These are phyloP conservation scores for Saccharomycopsis schoenii DNA, from an alignment of 805 yeast species.

Conservation along the genomic window DNA sequence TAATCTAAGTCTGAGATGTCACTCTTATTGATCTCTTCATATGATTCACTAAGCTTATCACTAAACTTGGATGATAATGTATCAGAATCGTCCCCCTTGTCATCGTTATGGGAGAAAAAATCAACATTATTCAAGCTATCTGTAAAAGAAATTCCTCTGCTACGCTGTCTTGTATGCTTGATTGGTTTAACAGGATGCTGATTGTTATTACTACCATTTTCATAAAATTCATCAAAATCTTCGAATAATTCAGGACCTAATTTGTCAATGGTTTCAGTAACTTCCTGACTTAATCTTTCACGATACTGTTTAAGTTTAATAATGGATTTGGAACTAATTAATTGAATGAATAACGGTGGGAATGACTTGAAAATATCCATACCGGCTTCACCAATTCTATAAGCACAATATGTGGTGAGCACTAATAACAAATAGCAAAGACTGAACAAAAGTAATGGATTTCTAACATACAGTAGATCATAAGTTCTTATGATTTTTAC, in stretches of 20 bases:
- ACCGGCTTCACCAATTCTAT: constrained; percentile 87
- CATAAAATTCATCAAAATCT: constrained; percentile 51
- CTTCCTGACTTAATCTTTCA: constrained; percentile 52
- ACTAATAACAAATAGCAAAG: constrained; percentile 57
- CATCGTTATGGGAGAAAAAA: constrained; percentile 9
- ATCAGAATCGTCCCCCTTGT: not conserved
- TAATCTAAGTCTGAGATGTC: not conserved
- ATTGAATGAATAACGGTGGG: constrained; percentile 57
- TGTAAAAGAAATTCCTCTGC: constrained; percentile 1
- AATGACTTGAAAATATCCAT: constrained; percentile 78
- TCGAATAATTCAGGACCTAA: constrained; percentile 82
- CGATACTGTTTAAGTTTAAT: constrained; percentile 54
- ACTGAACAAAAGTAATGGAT: constrained; percentile 31
- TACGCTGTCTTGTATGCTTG: not conserved
- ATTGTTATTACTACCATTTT: constrained; percentile 14
- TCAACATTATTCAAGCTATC: constrained; percentile 10
- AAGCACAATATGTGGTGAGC: constrained; percentile 77
- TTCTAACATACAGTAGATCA: constrained; percentile 21
- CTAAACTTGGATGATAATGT: constrained; percentile 1
- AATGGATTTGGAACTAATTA: constrained; percentile 29
- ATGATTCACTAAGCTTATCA: constrained; percentile 7
- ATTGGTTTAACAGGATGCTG: not conserved
- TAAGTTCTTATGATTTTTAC: constrained; percentile 26
- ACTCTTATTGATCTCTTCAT: constrained; percentile 8
- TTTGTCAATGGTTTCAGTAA: constrained; percentile 70